Conservation (phyloP, 371 early-diverging fungal genomes). For the Actinomortierella ambigua region DNA sequence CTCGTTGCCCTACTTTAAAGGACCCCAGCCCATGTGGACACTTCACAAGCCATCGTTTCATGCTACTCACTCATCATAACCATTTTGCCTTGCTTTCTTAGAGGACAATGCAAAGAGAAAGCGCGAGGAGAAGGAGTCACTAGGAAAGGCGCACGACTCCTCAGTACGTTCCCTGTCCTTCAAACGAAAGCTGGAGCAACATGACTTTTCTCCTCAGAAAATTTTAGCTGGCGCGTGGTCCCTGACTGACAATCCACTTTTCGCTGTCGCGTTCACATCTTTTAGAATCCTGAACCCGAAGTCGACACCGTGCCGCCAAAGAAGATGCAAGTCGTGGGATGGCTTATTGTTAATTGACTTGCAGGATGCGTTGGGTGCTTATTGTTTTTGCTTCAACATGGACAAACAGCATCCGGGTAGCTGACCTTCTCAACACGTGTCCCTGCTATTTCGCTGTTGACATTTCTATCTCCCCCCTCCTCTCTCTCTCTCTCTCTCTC, state of each 20-base stretch:
- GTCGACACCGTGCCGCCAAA: constrained; percentile 34
- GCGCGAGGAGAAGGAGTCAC: constrained; percentile 23
- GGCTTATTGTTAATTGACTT: not conserved
- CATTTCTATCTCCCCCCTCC: not conserved
- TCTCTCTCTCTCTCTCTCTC: not conserved
- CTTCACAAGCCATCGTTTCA: not conserved
- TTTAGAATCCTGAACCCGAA: constrained; percentile 3
- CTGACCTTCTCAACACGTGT: constrained; percentile 2
- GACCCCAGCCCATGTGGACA: constrained; percentile 3
- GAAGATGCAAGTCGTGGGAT: constrained; percentile 43
- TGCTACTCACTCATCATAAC: not conserved
- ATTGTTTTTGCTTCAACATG: not conserved
- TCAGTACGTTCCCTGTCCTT: too few relatives aligned
- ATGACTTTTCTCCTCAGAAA: too few relatives aligned
- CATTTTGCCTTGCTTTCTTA: not conserved
- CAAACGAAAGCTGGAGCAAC: too few relatives aligned
- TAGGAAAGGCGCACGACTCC: constrained; percentile 9
- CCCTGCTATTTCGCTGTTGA: not conserved
- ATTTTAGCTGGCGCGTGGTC: too few relatives aligned
- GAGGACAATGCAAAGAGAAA: constrained; percentile 39
- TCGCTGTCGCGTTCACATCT: not conserved
- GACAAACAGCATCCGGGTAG: not conserved
- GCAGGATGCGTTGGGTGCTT: not conserved
- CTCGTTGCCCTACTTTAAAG: too few relatives aligned
- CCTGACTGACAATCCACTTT: constrained; percentile 2